phyloP scores from a whole-genome alignment of 352 stramenopile genomes.

The Globisporangium mamillatum region DNA sequence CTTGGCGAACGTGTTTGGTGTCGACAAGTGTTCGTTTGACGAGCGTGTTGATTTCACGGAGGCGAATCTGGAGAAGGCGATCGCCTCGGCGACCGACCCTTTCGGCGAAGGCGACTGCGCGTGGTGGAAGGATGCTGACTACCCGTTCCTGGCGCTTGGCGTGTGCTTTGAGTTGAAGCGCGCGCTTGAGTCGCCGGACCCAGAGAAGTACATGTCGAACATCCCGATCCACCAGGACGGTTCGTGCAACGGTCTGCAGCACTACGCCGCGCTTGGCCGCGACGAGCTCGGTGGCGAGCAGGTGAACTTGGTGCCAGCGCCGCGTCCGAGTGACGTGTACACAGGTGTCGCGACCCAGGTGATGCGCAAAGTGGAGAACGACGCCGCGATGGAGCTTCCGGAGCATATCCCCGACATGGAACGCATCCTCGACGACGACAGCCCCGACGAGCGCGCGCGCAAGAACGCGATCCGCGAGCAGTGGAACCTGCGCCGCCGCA shows the following conservation, averaged over 20 bases:
- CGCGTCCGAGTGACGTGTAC: conserved; percentile 98
- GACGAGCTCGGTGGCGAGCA: conserved; percentile 93
- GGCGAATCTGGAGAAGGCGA: conserved; percentile 93
- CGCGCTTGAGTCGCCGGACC: conserved; percentile 89
- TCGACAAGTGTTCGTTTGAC: conserved; percentile 81
- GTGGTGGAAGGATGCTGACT: conserved; percentile 98
- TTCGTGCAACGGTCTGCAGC: background rate
- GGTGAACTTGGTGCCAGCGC: conserved; percentile 95
- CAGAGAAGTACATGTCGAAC: conserved; percentile 92
- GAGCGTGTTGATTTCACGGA: conserved; percentile 95
- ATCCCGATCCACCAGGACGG: conserved; percentile 97
- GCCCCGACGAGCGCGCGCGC: background rate
- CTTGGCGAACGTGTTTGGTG: conserved; percentile 87
- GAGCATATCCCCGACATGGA: conserved; percentile 34
- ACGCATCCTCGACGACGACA: conserved; percentile 15
- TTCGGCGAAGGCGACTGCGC: conserved; percentile 69
- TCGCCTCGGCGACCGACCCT: conserved; percentile 87
- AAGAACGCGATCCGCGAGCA: background rate
- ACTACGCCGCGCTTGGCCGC: conserved; percentile 96
- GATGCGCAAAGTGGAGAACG: conserved; percentile 72
- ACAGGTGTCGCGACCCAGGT: conserved; percentile 89
- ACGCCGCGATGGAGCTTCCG: conserved; percentile 50
- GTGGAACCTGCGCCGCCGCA: conserved; percentile 15
- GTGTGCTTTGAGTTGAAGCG: conserved; percentile 96
- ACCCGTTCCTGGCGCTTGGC: conserved; percentile 96